These are phyloP conservation scores for Clarireedia monteithiana DNA, from an alignment of 2,329 filamentous ascomycete genomes.

Conservation along the genomic window DNA sequence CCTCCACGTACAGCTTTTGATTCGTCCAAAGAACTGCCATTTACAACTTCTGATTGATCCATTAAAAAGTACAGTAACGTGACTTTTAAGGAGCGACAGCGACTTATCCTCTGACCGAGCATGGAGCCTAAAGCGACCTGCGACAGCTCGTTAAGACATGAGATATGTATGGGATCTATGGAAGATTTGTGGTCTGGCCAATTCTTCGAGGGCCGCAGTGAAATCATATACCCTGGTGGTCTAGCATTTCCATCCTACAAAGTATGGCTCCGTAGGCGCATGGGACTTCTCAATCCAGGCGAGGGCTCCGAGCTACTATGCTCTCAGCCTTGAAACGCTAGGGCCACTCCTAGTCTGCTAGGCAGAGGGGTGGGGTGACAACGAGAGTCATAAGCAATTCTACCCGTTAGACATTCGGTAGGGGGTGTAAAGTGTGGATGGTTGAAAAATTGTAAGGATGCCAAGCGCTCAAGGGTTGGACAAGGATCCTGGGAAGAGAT, in stretches of 20 bases:
- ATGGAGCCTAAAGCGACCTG: too few species aligned
- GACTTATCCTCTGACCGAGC: too few species aligned
- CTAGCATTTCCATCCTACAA: slow-evolving; percentile 8
- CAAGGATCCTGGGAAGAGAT: background rate
- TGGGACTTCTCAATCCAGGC: slow-evolving; percentile 14
- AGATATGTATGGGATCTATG: background rate
- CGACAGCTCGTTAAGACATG: background rate
- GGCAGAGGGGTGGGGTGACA: background rate
- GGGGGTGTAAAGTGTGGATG: background rate
- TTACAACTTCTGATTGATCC: too few species aligned
- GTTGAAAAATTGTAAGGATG: background rate
- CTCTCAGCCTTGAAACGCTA: slow-evolving; percentile 22
- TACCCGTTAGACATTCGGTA: slow-evolving; percentile 3
- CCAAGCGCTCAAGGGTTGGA: slow-evolving; percentile 5
- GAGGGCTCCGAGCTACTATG: slow-evolving; percentile 10
- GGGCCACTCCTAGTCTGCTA: slow-evolving; percentile 6
- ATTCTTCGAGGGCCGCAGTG: slow-evolving; percentile 11
- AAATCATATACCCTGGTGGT: slow-evolving; percentile 23
- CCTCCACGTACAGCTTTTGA: too few species aligned
- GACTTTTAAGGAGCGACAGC: too few species aligned
- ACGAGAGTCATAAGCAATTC: background rate
- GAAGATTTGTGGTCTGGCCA: slow-evolving; percentile 9
- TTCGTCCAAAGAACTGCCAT: too few species aligned
- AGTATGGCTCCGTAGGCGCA: slow-evolving; percentile 3
- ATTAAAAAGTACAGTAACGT: too few species aligned